A percentile compares a stretch with the other conserved stretches of the same genome.
Evolutionary conservation across 1,139 yeast genomes (phyloP).

Genomic region (Suhomyces coccinellae): DNA sequence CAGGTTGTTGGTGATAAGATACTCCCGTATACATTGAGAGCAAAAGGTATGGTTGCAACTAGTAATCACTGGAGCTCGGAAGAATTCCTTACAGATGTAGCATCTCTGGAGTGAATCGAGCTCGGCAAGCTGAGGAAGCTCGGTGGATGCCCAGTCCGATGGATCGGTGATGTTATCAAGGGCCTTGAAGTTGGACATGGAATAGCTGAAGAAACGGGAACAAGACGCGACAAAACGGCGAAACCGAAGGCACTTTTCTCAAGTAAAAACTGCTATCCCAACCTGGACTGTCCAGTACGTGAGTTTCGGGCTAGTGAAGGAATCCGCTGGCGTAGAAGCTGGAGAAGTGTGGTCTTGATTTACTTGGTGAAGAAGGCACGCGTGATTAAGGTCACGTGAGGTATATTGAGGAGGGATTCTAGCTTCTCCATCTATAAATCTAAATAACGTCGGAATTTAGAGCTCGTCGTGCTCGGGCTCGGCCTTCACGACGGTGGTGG

Average conservation of each 20-base stretch:
- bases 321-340: too few species aligned
- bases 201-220: not conserved
- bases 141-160: slow-evolving; percentile 61
- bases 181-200: slow-evolving; percentile 12
- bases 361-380: not conserved
- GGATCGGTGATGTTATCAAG: slow-evolving; percentile 56
- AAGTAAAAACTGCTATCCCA: too few species aligned
- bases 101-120: slow-evolving; percentile 78
- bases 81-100: slow-evolving; percentile 86
- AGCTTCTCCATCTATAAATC: not conserved
- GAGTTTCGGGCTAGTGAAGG: too few species aligned
- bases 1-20: slow-evolving; percentile 54
- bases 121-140: slow-evolving; percentile 55
- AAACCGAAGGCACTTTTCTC: too few species aligned
- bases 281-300: too few species aligned
- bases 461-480: slow-evolving; percentile 24
- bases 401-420: not conserved
- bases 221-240: not conserved
- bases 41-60: slow-evolving; percentile 91
- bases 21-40: slow-evolving; percentile 80
- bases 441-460: slow-evolving; percentile 5
- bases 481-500: slow-evolving; percentile 1
- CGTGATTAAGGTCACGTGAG: not conserved
- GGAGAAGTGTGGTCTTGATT: too few species aligned
- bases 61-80: slow-evolving; percentile 80